Conservation (phyloP, 75 land plant genomes). For the Larix kaempferi region DNA sequence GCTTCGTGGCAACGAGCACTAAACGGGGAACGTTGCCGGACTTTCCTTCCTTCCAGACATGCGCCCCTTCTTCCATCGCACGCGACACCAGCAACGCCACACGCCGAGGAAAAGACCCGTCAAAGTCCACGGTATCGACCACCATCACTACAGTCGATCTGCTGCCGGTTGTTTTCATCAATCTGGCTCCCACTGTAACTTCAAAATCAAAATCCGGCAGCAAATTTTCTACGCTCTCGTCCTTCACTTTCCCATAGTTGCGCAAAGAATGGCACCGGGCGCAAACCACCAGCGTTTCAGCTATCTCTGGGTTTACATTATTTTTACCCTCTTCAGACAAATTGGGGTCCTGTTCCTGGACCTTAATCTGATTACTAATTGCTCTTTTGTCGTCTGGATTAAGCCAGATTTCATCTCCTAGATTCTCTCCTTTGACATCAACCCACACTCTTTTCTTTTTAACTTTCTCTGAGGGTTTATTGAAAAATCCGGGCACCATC, state of each 20-base stretch:
- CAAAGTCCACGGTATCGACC: conserved; percentile 77
- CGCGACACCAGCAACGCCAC: conserved; percentile 56
- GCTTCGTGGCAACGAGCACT: conserved; percentile 78
- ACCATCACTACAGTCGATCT: conserved; percentile 79
- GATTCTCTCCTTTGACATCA: not conserved
- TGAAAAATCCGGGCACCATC: conserved; percentile 70
- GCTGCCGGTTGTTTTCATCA: conserved; percentile 39
- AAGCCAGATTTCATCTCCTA: not conserved
- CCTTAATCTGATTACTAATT: not conserved
- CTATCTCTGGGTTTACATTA: not conserved
- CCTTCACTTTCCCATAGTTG: conserved; percentile 77
- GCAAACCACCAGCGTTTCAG: conserved; percentile 63
- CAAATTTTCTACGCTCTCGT: conserved; percentile 57
- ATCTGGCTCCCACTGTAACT: conserved; percentile 48
- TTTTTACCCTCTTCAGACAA: not conserved
- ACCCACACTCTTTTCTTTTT: conserved; percentile 2
- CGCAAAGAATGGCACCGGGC: conserved; percentile 78
- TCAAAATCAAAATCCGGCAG: conserved; percentile 91
- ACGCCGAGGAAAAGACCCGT: conserved; percentile 82
- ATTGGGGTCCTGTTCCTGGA: not conserved
- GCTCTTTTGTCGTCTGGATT: not conserved
- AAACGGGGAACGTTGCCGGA: conserved; percentile 85
- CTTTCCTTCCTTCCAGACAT: conserved; percentile 68
- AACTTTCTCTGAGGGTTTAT: conserved; percentile 22
- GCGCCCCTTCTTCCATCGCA: conserved; percentile 45